These are phyloP conservation scores for Amanita polypyramis DNA, from an alignment of 768 basidiomycete genomes.

Conservation along the genomic window DNA sequence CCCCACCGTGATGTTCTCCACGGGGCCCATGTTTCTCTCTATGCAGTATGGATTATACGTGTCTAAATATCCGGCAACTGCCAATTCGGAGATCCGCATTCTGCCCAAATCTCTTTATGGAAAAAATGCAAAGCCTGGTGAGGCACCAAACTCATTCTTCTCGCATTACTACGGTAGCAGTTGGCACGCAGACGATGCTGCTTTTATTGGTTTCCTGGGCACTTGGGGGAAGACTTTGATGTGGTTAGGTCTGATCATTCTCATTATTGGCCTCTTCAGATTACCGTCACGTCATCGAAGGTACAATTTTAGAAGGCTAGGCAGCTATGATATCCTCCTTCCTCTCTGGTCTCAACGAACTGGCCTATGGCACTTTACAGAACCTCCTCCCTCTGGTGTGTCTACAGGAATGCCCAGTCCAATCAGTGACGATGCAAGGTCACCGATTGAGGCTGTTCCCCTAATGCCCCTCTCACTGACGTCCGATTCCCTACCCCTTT, in stretches of 20 bases:
- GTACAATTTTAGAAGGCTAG: conserved; percentile 46
- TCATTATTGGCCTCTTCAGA: conserved; percentile 60
- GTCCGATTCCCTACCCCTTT: conserved; percentile 39
- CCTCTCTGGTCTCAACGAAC: conserved; percentile 65
- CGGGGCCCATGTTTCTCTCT: conserved; percentile 98
- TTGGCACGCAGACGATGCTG: conserved; percentile 97
- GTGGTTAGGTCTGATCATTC: conserved; percentile 69
- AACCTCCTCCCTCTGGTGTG: conserved; percentile 29
- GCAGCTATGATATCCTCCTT: conserved; percentile 70
- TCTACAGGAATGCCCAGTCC: conserved; percentile 38
- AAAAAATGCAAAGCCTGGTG: conserved; percentile 79
- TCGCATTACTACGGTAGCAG: conserved; percentile 96
- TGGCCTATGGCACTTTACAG: conserved; percentile 59
- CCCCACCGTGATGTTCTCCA: conserved; percentile 99
- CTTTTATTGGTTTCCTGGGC: conserved; percentile 90
- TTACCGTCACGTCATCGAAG: conserved; percentile 52
- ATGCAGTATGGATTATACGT: conserved; percentile 86
- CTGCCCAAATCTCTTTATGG: conserved; percentile 96
- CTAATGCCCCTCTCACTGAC: conserved; percentile 54
- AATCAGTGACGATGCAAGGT: conserved; percentile 24
- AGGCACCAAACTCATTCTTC: conserved; percentile 90
- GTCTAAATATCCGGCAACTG: conserved; percentile 52
- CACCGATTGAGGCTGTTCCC: conserved; percentile 42
- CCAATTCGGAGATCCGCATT: conserved; percentile 73
- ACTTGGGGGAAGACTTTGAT: conserved; percentile 82